These are phyloP conservation scores for Apophysomyces sp. DNA, from an alignment of 371 early-diverging fungal species.

Conservation along the genomic window DNA sequence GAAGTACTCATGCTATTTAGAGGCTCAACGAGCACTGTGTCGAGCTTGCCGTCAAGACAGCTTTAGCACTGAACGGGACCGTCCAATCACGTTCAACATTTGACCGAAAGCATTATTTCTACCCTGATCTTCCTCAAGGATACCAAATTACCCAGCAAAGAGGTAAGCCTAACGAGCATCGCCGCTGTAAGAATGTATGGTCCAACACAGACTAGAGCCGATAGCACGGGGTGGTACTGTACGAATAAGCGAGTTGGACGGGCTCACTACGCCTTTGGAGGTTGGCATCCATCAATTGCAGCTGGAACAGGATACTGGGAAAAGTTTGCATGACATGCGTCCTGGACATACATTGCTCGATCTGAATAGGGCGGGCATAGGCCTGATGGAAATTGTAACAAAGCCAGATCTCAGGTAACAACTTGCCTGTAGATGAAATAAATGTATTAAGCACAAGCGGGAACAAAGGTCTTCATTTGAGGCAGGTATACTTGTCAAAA, in stretches of 20 bases:
- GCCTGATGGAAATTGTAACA: slow-evolving; percentile 90
- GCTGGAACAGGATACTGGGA: slow-evolving; percentile 93
- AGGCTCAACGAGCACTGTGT: slow-evolving; percentile 73
- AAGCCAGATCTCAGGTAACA: slow-evolving; percentile 72
- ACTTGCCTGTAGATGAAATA: neutral
- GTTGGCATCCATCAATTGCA: slow-evolving; percentile 84
- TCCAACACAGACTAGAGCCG: slow-evolving; percentile 48
- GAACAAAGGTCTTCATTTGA: slow-evolving; percentile 61
- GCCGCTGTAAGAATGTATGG: neutral
- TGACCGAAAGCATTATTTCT: slow-evolving; percentile 95
- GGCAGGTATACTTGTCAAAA: slow-evolving; percentile 75
- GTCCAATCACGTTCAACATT: slow-evolving; percentile 72
- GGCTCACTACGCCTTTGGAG: slow-evolving; percentile 37
- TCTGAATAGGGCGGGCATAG: slow-evolving; percentile 86
- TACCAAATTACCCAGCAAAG: slow-evolving; percentile 93
- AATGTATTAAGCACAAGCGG: neutral
- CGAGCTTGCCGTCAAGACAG: slow-evolving; percentile 69
- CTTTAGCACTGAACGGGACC: slow-evolving; percentile 67
- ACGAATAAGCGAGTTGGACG: slow-evolving; percentile 52
- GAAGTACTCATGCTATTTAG: slow-evolving; percentile 23
- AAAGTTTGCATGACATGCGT: slow-evolving; percentile 68
- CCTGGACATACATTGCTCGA: slow-evolving; percentile 72
- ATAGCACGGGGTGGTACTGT: slow-evolving; percentile 66
- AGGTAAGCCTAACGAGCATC: slow-evolving; percentile 28
- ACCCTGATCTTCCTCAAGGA: slow-evolving; percentile 89